These are phyloP conservation scores for Trichoderma afroharzianum DNA, from an alignment of 2,329 filamentous ascomycete species.

Conservation along the genomic window DNA sequence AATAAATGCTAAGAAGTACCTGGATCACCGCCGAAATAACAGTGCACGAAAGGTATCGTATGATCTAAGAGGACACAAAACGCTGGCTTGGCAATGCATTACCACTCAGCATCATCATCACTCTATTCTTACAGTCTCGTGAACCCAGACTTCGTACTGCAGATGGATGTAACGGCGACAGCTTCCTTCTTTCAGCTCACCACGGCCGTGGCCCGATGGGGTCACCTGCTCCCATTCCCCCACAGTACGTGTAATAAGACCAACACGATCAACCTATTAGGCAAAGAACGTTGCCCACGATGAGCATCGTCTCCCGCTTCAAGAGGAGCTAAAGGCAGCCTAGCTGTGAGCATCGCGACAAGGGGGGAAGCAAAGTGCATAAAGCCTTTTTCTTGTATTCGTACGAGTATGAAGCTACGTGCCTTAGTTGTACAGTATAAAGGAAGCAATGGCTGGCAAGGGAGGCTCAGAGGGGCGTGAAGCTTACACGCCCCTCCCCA, in stretches of 20 bases:
- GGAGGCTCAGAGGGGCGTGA: background rate
- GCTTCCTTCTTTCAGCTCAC: background rate
- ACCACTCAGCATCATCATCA: background rate
- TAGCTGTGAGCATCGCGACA: background rate
- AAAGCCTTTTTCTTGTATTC: background rate
- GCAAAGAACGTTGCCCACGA: background rate
- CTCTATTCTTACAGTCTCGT: background rate
- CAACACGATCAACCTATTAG: background rate
- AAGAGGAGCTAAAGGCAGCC: background rate
- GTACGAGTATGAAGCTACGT: background rate
- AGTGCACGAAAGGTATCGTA: background rate
- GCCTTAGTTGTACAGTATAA: background rate
- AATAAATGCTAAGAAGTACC: background rate
- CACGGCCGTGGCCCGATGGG: slow-evolving; percentile 5
- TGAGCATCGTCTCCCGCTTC: background rate
- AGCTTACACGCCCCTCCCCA: background rate
- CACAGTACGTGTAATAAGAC: background rate
- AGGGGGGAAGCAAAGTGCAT: background rate
- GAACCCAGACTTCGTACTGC: background rate
- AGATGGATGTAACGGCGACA: background rate
- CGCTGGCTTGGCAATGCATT: background rate
- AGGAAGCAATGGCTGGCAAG: background rate
- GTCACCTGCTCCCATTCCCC: background rate
- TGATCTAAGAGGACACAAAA: background rate
- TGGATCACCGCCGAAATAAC: background rate